Base-by-base conservation (phyloP, 1,284 basidiomycete species). In the Boletellus deceptivus region DNA sequence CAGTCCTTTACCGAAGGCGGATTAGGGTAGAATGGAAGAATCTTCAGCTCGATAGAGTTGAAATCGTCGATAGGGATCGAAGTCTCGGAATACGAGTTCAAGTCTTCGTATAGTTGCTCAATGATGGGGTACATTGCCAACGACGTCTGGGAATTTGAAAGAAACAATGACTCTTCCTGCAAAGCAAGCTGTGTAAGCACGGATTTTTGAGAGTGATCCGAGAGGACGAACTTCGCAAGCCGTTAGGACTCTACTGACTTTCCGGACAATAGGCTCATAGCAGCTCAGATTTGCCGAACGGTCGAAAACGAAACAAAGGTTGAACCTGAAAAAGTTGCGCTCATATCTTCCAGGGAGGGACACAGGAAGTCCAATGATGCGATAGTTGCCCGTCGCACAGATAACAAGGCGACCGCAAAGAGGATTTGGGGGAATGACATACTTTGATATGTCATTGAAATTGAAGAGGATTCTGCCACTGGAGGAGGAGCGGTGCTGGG, bases 71-170 rank as follows among this genome's bases (percentile, higher is more conserved):
- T 84, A 1, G 82, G 78, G 48, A 98, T 95, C 2, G 90, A 92
- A 1, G 94, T 94, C 70, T 97, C 94, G 0, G 92, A 93, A 72
- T 97, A 99, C 5, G 92, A 94, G 71, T 98, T 98, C 55, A 99
- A 73, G 61, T 99, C 97, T 65, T 98, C 95, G 60, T 94, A 98
- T 1, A 99, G 78, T 67, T 98, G 95, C 70, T 99, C 96, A 29
- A 99, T 82, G 50, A 99, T 89, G 6, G 87, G 84, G 58, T 90
- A 83, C 46, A 99, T 83, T 0, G 86, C 80, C 40, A 80, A 77
- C 1, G 86, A 82, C 6, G 85, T 88, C 43, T 80, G 73, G 1
- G 86, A 76, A 6, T 82, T 83, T 2, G 94, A 96, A 20, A 99
- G 75, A 65, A 98, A 95, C 3, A 78, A 81, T 0, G 91, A 93